Percentiles rank a stretch among this genome's conserved stretches.
phyloP scores from a whole-genome alignment of 257 asterid genomes.

The Sherardia arvensis region DNA sequence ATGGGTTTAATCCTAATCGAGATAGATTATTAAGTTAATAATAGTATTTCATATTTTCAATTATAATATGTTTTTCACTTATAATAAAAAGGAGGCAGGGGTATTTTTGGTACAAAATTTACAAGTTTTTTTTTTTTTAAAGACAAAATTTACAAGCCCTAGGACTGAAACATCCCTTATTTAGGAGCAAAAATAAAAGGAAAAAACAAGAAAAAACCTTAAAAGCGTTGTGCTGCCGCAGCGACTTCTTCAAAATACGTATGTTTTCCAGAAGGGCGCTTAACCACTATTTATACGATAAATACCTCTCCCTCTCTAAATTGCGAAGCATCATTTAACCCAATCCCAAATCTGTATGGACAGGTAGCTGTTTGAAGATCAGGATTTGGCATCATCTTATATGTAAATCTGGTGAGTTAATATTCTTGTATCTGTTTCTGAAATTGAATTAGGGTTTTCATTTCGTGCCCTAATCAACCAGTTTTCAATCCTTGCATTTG shows the following conservation, averaged over 20 bases:
- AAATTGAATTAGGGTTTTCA: conserved; percentile 16
- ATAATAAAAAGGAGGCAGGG: too few relatives aligned
- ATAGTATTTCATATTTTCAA: too few relatives aligned
- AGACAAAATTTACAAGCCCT: background rate
- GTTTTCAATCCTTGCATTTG: background rate
- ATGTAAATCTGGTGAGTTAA: background rate
- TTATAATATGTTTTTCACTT: too few relatives aligned
- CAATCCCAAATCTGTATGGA: background rate
- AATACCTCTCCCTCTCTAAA: conserved; percentile 5
- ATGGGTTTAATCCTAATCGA: too few relatives aligned
- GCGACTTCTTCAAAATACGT: background rate
- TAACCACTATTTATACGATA: background rate
- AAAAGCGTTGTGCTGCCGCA: background rate
- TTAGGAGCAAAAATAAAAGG: too few relatives aligned
- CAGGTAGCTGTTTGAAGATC: conserved; percentile 1
- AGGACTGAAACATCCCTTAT: background rate
- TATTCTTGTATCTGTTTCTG: background rate
- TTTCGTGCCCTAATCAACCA: conserved; percentile 5
- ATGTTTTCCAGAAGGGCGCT: background rate
- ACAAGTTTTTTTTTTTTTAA: too few relatives aligned
- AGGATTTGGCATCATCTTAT: conserved; percentile 6
- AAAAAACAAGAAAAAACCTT: too few relatives aligned
- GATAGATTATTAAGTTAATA: too few relatives aligned
- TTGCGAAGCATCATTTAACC: background rate
- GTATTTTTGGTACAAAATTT: too few relatives aligned